phyloP scores from a whole-genome alignment of 2,329 filamentous ascomycete genomes.

The Neopestalotiopsis rosae region DNA sequence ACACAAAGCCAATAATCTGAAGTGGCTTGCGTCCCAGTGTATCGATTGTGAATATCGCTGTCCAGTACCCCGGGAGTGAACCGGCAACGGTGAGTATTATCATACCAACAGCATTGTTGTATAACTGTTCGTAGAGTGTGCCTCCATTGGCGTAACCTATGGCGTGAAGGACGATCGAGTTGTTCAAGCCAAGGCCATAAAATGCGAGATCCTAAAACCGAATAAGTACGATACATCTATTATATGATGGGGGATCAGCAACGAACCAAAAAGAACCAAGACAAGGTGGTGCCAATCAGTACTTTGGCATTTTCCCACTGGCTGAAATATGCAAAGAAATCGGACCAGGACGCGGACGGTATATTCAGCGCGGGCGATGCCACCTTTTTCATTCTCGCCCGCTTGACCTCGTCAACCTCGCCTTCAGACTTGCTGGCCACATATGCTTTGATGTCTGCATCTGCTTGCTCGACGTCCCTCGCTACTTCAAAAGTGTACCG shows the following conservation, averaged over 20 bases:
- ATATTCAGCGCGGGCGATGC: constrained; percentile 61
- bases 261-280: constrained; percentile 77
- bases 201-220: constrained; percentile 63
- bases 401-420: constrained; percentile 52
- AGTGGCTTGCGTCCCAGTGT: constrained; percentile 79
- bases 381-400: constrained; percentile 58
- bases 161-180: constrained; percentile 70
- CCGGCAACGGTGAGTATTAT: constrained; percentile 80
- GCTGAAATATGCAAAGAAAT: constrained; percentile 70
- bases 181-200: constrained; percentile 78
- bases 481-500: constrained; percentile 83
- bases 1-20: constrained; percentile 66
- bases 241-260: too few species aligned
- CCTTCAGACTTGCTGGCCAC: constrained; percentile 53
- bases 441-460: constrained; percentile 71
- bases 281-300: constrained; percentile 76
- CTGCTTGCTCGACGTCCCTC: constrained; percentile 76
- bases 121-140: constrained; percentile 71
- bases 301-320: constrained; percentile 74
- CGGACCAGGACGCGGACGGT: constrained; percentile 72
- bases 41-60: constrained; percentile 75
- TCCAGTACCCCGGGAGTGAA: constrained; percentile 81
- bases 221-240: neutral
- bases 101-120: constrained; percentile 77
- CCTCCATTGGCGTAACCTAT: constrained; percentile 72